Evolutionary conservation across 2,329 filamentous ascomycete genomes (phyloP), one percentile per base, ranked within the genome.

Genomic region (Clarireedia monteithiana): DNA sequence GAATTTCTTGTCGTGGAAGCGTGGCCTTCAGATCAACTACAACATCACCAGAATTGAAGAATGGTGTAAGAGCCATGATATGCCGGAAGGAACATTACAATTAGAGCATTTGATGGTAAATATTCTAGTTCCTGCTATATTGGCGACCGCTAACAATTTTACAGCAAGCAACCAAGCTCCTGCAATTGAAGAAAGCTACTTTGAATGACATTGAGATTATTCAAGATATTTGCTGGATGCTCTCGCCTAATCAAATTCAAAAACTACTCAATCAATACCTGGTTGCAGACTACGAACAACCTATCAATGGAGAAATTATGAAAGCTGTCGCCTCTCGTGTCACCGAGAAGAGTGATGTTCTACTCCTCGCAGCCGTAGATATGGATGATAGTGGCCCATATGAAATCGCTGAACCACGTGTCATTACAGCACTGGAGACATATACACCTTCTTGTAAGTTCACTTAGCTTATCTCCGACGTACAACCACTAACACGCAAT

Each of bases 181-280:
- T 99, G 62, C 94, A 99, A 73, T 79, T 99, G 61, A 99, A 99
- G 85, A 99, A 99, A 77, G 94, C 94, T 7, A 99, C 94, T 1
- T 76, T 99, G 70, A 99, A 97, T 71, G 94, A 99, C 68, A 99
- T 99, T 67, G 94, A 99, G 75, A 99, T 99, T 67, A 99, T 99
- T 68, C 94, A 99, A 76, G 94, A 99, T 71, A 99, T 99, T 67
- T 99, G 94, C 81, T 97, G 92, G 92, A 97, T 97, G 92, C 82
- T 99, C 53, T 96, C 92, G 1, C 94, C 94, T 52, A 97, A 96
- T 74, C 94, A 99, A 73, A 99, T 99, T 61, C 94, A 99, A 74
- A 99, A 99, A 77, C 82, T 99, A 36, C 80, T 99, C 63, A 99
- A 99, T 74, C 94, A 99, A 73, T 99, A 99, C 70, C 82, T 99